Evolutionary conservation across 192 early-diverging fungal genomes (phyloP), one percentile per base, ranked within the genome.

Genomic region (Coemansia javaensis): DNA sequence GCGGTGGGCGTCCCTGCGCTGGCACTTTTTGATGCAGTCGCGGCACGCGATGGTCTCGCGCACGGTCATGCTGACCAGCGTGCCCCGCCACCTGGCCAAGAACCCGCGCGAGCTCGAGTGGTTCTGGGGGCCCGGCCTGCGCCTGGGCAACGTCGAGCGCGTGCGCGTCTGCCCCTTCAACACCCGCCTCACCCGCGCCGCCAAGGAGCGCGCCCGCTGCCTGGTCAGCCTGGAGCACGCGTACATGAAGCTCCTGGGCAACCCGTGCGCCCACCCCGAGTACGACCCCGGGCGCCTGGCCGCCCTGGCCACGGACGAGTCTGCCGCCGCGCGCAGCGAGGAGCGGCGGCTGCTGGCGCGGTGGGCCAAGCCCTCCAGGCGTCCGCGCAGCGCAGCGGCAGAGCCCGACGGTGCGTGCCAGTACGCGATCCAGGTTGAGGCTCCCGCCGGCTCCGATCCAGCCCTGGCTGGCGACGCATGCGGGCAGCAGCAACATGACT

Each of bases 51-150:
- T 60, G 14, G 75, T 67, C 0, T 66, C 84, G 10, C 81, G 85
- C 17, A 84, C 84, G 9, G 77, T 89, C 12, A 81, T 89, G 78
- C 72, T 89, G 5, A 79, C 81, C 0, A 81, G 80, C 3, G 68
- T 89, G 22, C 87, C 87, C 4, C 42, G 77, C 0, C 68, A 72
- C 23, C 31, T 72, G 52, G 68, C 68, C 4, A 42, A 45, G 16
- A 59, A 66, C n/a, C 58, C 85, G 16, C 79, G 84, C 30, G 59
- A 58, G 12, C 66, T 90, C 35, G 78, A 83, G 36, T 78, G 82
- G 36, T 90, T 81, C 63, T 90, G 82, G 53, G 78, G 82, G 15
- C 53, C 58, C 28, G 70, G 63, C 0, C 21, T 88, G 8, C 73
- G 75, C 16, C 59, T 81, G 22, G 88, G 88, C 16, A 49, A 47